Evolutionary conservation across 805 yeast species (phyloP).

Genomic region (Schwanniomyces pseudopolymorphus): DNA sequence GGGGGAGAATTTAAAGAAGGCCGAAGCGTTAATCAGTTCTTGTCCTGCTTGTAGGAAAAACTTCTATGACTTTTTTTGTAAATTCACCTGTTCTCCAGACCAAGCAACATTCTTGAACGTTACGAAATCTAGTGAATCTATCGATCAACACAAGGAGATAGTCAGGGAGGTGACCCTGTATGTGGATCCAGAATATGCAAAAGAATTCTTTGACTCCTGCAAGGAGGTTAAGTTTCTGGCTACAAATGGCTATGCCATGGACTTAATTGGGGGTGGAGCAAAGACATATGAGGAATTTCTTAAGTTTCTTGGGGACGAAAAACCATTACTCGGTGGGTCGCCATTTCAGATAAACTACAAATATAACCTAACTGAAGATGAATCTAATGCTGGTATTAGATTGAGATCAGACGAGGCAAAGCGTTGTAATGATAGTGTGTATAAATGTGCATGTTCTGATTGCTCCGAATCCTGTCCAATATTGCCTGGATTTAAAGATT

Average conservation of each 20-base stretch:
- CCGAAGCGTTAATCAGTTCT: slow-evolving; percentile 41
- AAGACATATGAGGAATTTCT: slow-evolving; percentile 66
- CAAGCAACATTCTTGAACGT: slow-evolving; percentile 76
- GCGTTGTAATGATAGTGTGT: slow-evolving; percentile 63
- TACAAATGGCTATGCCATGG: slow-evolving; percentile 96
- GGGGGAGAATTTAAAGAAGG: slow-evolving; percentile 47
- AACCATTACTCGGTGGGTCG: slow-evolving; percentile 91
- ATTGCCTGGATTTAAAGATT: slow-evolving; percentile 47
- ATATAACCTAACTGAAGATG: slow-evolving; percentile 35
- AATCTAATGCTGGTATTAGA: slow-evolving; percentile 13
- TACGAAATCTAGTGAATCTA: slow-evolving; percentile 48
- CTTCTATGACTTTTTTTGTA: slow-evolving; percentile 80
- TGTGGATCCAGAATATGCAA: slow-evolving; percentile 61
- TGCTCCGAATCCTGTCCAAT: slow-evolving; percentile 79
- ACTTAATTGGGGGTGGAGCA: slow-evolving; percentile 97
- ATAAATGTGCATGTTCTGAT: slow-evolving; percentile 87
- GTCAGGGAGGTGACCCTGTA: slow-evolving; percentile 71
- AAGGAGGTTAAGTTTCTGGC: slow-evolving; percentile 88
- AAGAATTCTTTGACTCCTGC: slow-evolving; percentile 75
- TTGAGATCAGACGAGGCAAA: slow-evolving; percentile 30
- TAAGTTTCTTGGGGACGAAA: slow-evolving; percentile 90
- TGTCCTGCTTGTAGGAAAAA: slow-evolving; percentile 91
- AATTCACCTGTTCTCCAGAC: slow-evolving; percentile 85
- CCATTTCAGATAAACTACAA: slow-evolving; percentile 88
- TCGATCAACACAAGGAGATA: slow-evolving; percentile 51